Percentiles rank a stretch among this genome's conserved stretches.
Conservation (phyloP, 768 basidiomycete species). For the Tephrocybe sp. region DNA sequence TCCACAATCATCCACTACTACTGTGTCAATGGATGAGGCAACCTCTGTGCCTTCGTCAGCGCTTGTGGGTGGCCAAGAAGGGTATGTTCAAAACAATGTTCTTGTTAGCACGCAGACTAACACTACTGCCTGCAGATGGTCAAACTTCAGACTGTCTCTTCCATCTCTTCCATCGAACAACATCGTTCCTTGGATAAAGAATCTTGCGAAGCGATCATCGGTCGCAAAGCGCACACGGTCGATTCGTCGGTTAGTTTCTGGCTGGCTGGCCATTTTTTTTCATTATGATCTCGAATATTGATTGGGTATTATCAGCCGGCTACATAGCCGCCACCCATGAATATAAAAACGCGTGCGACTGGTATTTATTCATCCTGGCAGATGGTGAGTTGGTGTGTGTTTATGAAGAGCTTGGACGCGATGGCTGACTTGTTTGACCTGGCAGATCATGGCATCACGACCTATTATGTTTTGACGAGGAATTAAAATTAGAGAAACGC, state of each 20-base stretch:
- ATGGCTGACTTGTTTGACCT: neutral
- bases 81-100: neutral
- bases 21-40: neutral
- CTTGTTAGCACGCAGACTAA: neutral
- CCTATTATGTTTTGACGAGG: neutral
- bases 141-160: neutral
- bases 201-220: conserved; percentile 6
- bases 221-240: conserved; percentile 13
- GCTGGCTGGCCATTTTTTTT: neutral
- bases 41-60: neutral
- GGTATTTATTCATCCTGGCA: conserved; percentile 4
- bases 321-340: conserved; percentile 9
- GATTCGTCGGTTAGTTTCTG: conserved; percentile 5
- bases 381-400: neutral
- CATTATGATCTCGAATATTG: too few species aligned
- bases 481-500: conserved; percentile 2
- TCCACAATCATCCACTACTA: neutral
- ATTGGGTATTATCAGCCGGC: conserved; percentile 1
- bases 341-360: neutral
- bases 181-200: conserved; percentile 10
- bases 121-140: neutral
- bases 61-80: neutral
- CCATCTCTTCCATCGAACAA: neutral
- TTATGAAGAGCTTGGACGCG: neutral
- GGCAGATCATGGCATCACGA: neutral